Percentiles rank a stretch among this genome's conserved stretches.
phyloP scores from a whole-genome alignment of 495 filamentous ascomycete species.

The Hyaloscypha variabilis region DNA sequence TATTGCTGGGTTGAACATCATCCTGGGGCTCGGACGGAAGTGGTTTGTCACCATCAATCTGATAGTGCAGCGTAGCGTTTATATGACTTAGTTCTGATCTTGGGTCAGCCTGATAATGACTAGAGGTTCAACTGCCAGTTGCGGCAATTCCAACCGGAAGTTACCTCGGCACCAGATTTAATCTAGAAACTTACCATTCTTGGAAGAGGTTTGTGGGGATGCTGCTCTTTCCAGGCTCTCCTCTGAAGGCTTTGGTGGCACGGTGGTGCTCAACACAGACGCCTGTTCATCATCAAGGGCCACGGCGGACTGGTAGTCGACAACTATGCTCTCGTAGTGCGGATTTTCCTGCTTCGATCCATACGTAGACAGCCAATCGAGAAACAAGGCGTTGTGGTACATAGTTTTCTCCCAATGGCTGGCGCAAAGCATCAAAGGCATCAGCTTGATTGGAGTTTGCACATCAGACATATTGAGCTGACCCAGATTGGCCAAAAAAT shows the following conservation, averaged over 20 bases:
- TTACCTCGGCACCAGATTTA: too few species aligned
- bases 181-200: conserved; percentile 5
- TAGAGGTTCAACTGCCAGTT: not conserved
- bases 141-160: too few species aligned
- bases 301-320: conserved; percentile 21
- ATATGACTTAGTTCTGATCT: not conserved
- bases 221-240: conserved; percentile 1
- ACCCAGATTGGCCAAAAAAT: conserved; percentile 14
- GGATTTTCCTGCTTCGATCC: conserved; percentile 17
- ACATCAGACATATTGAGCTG: conserved; percentile 16
- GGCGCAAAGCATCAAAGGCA: conserved; percentile 23
- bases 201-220: conserved; percentile 2
- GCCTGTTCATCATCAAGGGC: conserved; percentile 12
- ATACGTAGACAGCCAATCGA: conserved; percentile 16
- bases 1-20: not conserved
- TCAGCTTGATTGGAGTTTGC: conserved; percentile 20
- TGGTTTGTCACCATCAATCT: not conserved
- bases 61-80: not conserved
- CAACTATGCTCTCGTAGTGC: conserved; percentile 19
- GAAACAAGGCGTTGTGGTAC: conserved; percentile 22
- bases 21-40: not conserved
- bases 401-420: conserved; percentile 21
- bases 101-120: not conserved
- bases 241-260: not conserved
- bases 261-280: not conserved